phyloP scores from a whole-genome alignment of 805 yeast species.

The Dipodascus geniculatus region DNA sequence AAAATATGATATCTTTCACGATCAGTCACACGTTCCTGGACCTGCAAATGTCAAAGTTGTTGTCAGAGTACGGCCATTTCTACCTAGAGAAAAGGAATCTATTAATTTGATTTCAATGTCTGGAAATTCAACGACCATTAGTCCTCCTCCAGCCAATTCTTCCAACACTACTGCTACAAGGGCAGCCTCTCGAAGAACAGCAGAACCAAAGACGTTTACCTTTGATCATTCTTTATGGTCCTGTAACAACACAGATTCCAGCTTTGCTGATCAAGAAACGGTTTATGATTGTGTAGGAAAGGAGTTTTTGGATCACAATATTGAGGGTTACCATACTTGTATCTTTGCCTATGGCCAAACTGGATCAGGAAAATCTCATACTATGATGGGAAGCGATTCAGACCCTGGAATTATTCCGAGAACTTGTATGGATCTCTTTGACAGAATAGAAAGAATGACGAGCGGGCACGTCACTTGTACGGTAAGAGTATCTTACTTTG shows the following conservation, averaged over 20 bases:
- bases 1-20: background rate
- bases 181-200: slow-evolving; percentile 15
- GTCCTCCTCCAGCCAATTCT: slow-evolving; percentile 11
- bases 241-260: slow-evolving; percentile 22
- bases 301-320: slow-evolving; percentile 47
- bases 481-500: slow-evolving; percentile 51
- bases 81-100: slow-evolving; percentile 15
- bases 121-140: slow-evolving; percentile 12
- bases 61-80: slow-evolving; percentile 29
- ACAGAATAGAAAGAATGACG: slow-evolving; percentile 29
- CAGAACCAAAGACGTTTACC: slow-evolving; percentile 29
- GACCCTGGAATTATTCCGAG: slow-evolving; percentile 58
- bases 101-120: slow-evolving; percentile 13
- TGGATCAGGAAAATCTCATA: slow-evolving; percentile 73
- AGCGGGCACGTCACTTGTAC: slow-evolving; percentile 27
- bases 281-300: slow-evolving; percentile 47
- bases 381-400: slow-evolving; percentile 53
- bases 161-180: slow-evolving; percentile 8
- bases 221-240: slow-evolving; percentile 48
- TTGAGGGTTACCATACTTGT: slow-evolving; percentile 63
- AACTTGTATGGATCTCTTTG: slow-evolving; percentile 43
- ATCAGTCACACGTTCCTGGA: background rate
- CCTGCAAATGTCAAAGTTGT: slow-evolving; percentile 28
- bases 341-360: slow-evolving; percentile 77
- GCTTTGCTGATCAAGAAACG: slow-evolving; percentile 36